Conservation (phyloP, 2,329 filamentous ascomycete species). For the Fusarium bulbicola region DNA sequence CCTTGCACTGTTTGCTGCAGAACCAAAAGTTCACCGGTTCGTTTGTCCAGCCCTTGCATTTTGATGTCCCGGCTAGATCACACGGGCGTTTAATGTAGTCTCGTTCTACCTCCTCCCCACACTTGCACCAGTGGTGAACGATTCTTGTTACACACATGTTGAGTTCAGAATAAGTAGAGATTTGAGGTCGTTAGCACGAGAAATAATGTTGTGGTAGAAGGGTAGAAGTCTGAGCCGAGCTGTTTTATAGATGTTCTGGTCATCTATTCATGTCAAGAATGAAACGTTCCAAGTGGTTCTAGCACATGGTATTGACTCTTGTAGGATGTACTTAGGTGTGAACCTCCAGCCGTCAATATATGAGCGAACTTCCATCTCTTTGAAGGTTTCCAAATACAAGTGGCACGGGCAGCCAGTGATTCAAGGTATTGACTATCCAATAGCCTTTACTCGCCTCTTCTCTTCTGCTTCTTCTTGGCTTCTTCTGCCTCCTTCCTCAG, state of each 20-base stretch:
- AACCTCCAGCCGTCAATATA: accelerated
- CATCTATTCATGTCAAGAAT: not conserved
- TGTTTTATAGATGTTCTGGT: not conserved
- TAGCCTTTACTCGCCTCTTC: not conserved
- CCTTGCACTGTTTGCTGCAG: not conserved
- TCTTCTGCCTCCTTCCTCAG: not conserved
- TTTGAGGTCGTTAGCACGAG: accelerated
- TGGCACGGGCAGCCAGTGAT: not conserved
- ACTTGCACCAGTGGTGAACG: not conserved
- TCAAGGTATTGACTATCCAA: not conserved
- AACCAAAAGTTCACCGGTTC: not conserved
- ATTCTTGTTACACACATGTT: not conserved
- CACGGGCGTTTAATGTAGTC: not conserved
- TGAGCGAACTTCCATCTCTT: accelerated
- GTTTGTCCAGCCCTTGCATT: not conserved
- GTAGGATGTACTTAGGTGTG: accelerated
- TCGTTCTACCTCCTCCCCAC: not conserved
- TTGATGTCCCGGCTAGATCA: not conserved
- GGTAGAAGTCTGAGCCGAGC: not conserved
- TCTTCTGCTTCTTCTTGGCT: not conserved
- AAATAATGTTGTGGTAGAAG: not conserved
- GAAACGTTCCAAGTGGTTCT: not conserved
- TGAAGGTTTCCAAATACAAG: accelerated
- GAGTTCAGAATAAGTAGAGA: accelerated
- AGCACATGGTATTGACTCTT: not conserved